Base-by-base conservation (phyloP, 2,329 filamentous ascomycete genomes). In the Penicillium sp. region DNA sequence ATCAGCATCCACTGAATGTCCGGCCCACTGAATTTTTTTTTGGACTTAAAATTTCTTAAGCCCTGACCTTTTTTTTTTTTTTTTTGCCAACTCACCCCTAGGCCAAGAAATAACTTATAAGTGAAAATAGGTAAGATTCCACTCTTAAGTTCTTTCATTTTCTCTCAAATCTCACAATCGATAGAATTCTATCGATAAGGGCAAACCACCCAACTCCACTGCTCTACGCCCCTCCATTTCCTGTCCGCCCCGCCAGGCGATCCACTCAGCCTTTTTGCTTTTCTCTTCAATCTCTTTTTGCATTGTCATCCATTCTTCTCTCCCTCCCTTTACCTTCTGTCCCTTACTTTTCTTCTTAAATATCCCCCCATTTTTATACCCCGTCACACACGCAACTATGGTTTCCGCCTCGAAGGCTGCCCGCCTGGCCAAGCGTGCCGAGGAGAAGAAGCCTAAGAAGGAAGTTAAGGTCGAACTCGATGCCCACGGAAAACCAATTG, bases 371-470 rank as follows among this genome's bases (percentile, higher is more conserved):
- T 48, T 42, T 57, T 57, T 47, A 57, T 52, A 58, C 47, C 47
- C 47, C 47, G 50, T 56, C 35, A 50, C 56, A 57, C 58, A 55
- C 64, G 63, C 58, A 71, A 77, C 61, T 46, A 87, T 87, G 85
- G 84, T 87, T 64, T 87, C 85, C 69, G 84, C 85, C 70, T 87
- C 84, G 58, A 88, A 88, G 76, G 85, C 84, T 67, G 85, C 85
- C 71, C 84, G 85, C 72, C 73, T 86, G 75, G 85, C 85, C 65
- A 87, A 87, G 79, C 82, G 82, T 72, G 84, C 76, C 69, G 82
- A 82, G 56, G 85, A 89, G 78, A 73, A 72, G 66, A 69, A 67
- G 57, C 78, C 81, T 59, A 81, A 81, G 56, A 87, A 88, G 75
- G 77, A 74, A 61, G 81, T 81, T 67, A 82, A 88, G 69, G 88